Percentiles rank a stretch among this genome's conserved stretches.
Conservation (phyloP, 1,284 basidiomycete species). For the Malassezia furfur region DNA sequence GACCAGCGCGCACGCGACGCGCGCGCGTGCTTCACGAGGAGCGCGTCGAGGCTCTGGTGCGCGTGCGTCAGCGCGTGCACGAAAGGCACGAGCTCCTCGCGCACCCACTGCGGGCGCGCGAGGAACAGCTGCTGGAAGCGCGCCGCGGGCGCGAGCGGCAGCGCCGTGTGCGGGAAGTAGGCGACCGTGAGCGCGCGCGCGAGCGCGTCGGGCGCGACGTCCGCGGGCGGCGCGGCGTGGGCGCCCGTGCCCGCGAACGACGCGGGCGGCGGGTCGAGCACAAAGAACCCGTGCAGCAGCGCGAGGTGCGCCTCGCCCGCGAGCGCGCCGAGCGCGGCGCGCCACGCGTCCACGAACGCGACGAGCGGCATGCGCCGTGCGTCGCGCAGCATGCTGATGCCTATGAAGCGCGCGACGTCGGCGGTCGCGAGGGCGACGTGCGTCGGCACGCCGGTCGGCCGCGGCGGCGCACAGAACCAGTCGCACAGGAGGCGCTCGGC, state of each 20-base stretch:
- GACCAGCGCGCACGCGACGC: conserved; percentile 8
- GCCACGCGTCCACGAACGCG: conserved; percentile 20
- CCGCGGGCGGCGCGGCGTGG: neutral
- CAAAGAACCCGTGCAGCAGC: conserved; percentile 21
- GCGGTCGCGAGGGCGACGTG: conserved; percentile 22
- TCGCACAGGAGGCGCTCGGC: conserved; percentile 23
- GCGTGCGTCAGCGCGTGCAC: conserved; percentile 23
- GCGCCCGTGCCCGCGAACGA: conserved; percentile 14
- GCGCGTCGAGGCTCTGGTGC: conserved; percentile 23
- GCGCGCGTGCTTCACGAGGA: conserved; percentile 29
- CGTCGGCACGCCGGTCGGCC: conserved; percentile 1
- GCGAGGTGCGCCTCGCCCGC: conserved; percentile 8
- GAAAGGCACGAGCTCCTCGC: conserved; percentile 48
- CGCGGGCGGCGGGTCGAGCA: conserved; percentile 27
- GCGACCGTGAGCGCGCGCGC: conserved; percentile 23
- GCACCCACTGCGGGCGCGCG: conserved; percentile 34
- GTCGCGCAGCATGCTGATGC: conserved; percentile 17
- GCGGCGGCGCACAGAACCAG: conserved; percentile 28
- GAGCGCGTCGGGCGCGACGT: conserved; percentile 9
- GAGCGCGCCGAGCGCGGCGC: neutral
- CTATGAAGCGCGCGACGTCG: conserved; percentile 14
- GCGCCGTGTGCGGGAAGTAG: conserved; percentile 30
- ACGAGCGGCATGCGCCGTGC: conserved; percentile 16
- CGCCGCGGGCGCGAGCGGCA: conserved; percentile 36
- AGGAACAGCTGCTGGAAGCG: conserved; percentile 45